Evolutionary conservation across 768 basidiomycete species (phyloP), one percentile per base, ranked within the genome.

Genomic region (Kwoniella pini): DNA sequence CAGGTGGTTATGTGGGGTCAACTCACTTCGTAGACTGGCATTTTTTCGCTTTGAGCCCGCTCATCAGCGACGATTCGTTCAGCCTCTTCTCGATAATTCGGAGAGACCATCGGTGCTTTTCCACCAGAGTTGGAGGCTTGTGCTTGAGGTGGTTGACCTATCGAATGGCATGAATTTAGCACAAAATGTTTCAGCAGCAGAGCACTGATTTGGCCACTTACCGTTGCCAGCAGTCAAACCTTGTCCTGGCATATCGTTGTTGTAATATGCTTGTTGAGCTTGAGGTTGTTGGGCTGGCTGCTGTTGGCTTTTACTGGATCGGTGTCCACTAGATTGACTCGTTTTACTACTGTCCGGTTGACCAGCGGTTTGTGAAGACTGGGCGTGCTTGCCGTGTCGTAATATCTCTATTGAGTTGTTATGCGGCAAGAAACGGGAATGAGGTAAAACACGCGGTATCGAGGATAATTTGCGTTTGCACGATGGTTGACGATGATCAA

Each of bases 21-120:
- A 65, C 71, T 51, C 31, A 77, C 94, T 71, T 85, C 85, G 80
- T 94, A 89, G 1, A 77, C 72, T n/a, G 93, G 93, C 88, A 95
- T 85, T 79, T 85, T 88, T 39, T 82, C 80, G 78, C 86, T 87
- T 42, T 84, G 82, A 70, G 87, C 83, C 33, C 86, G 84, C 72
- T 90, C 89, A 72, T 92, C 87, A 63, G 87, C 82, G 36, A 89
- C 85, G 63, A 90, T 86, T 59, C 83, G 80, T 72, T 90, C 86
- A 19, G 86, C 86, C 64, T 78, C 77, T 46, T 72, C 68, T 15
- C 71, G 68, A 51, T 77, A 79, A 48, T 72, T 70, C 4, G 73
- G 76, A 15, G 77, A 77, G 11, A 60, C 61, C 64, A 71, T 66
- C 3, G 77, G 74, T 4, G 45, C 72, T 27, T 62, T 57, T 74